Evolutionary conservation across 495 filamentous ascomycete species (phyloP).

Genomic region (Trypethelium eluteriae): DNA sequence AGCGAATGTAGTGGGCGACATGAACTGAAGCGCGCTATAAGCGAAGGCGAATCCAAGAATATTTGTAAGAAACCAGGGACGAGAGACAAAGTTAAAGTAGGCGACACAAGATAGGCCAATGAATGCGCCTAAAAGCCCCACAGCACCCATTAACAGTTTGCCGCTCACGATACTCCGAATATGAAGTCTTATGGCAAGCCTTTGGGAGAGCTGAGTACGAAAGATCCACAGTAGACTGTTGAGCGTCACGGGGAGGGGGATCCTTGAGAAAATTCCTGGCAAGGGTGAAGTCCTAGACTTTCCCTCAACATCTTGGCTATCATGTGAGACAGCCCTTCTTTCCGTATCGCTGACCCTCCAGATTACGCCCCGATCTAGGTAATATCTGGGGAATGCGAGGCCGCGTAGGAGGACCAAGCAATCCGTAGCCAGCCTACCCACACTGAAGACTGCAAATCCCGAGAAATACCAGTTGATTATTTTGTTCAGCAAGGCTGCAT

Average conservation of each 20-base stretch:
- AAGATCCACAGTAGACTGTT: slow-evolving; percentile 41
- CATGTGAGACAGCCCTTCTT: slow-evolving; percentile 22
- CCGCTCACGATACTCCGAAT: slow-evolving; percentile 40
- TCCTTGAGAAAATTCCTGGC: slow-evolving; percentile 40
- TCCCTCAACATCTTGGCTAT: slow-evolving; percentile 12
- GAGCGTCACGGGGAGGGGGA: slow-evolving; percentile 38
- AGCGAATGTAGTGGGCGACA: slow-evolving; percentile 84
- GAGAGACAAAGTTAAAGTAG: slow-evolving; percentile 63
- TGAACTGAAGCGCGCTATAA: slow-evolving; percentile 69
- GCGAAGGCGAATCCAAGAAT: slow-evolving; percentile 78
- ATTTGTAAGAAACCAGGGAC: slow-evolving; percentile 77
- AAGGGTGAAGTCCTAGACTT: slow-evolving; percentile 41
- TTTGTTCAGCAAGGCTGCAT: slow-evolving; percentile 73
- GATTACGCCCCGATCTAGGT: slow-evolving; percentile 42
- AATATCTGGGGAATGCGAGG: slow-evolving; percentile 63
- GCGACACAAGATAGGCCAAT: slow-evolving; percentile 51
- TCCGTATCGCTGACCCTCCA: slow-evolving; percentile 34
- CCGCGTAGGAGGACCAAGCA: slow-evolving; percentile 53
- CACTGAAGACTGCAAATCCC: slow-evolving; percentile 63
- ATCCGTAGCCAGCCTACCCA: slow-evolving; percentile 63
- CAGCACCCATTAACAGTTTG: slow-evolving; percentile 43
- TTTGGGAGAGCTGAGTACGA: slow-evolving; percentile 42
- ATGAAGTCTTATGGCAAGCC: slow-evolving; percentile 42
- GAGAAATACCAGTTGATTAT: slow-evolving; percentile 82
- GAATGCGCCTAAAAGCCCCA: slow-evolving; percentile 54